Base-by-base conservation (phyloP, 768 basidiomycete genomes). In the Antrodiella citrinella region DNA sequence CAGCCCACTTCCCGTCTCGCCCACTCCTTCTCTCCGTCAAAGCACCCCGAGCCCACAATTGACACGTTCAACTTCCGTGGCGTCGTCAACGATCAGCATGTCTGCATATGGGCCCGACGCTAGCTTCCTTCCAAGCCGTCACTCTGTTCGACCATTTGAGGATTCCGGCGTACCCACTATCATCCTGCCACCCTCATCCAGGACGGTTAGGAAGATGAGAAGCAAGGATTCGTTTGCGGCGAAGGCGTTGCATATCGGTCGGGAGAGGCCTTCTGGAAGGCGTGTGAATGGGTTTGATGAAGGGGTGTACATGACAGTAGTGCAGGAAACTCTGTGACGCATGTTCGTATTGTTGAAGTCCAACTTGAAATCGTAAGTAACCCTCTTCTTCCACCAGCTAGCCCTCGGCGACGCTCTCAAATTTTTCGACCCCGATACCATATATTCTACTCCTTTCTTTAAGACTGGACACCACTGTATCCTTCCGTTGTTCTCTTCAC, bases 301-400 rank as follows among this genome's bases (percentile, higher is more conserved):
- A 4, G 62, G 52, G 41, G 57, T 63, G 38, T 61, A 60, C 48
- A 61, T 63, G 62, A 61, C 60, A 21, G 62, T 63, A 26, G 62
- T 63, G 46, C 54, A 59, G 41, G 62, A 63, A 54, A 63, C 58
- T 2, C 55, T 55, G 22, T 58, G 46, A 48, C 54, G 30, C 4
- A 61, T 38, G 18, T 38, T 10, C 18, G 35, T 18, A n/a, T n/a
- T n/a, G 35, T 38, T 38, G 10, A 38, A 10, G 35, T 18, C 35
- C 10, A 38, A 38, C 10, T 38, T 38, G 10, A 38, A 10, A 10
- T 10, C 35, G 10, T 38, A 10, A 18, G 10, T 38, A 10, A 38
- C 10, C 35, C 10, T 38, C 18, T 38, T 38, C 18, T 10, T 18
- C 18, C 35, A 38, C 18, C 18, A n/a, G n/a, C 35, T 18, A 10